phyloP scores from a whole-genome alignment of 192 early-diverging fungal genomes.

The Linnemannia exigua region DNA sequence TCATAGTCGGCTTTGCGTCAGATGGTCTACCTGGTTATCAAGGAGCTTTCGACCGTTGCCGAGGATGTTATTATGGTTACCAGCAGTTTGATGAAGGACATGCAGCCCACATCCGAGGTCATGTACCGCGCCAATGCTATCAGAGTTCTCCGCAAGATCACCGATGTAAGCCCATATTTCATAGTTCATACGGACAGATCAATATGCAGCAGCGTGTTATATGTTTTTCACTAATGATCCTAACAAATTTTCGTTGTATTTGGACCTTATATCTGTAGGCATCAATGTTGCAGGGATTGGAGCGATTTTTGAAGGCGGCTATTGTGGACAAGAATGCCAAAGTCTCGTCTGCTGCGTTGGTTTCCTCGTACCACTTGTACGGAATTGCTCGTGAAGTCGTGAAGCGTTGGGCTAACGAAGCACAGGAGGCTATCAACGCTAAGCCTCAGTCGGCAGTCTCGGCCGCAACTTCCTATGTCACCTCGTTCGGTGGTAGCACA shows the following conservation, averaged over 20 bases:
- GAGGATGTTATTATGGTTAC: conserved; percentile 99
- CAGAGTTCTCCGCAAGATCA: conserved; percentile 94
- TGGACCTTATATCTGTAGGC: conserved; percentile 60
- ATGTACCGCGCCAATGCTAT: conserved; percentile 97
- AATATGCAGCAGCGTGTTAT: no score
- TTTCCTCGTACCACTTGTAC: conserved; percentile 92
- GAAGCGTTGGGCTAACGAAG: conserved; percentile 97
- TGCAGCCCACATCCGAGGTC: conserved; percentile 93
- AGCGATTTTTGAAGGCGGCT: conserved; percentile 95
- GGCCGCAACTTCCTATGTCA: conserved; percentile 64
- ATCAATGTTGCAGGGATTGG: conserved; percentile 96
- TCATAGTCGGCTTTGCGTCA: conserved; percentile 91
- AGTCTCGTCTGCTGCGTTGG: conserved; percentile 92
- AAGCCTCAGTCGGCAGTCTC: conserved; percentile 74
- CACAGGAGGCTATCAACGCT: conserved; percentile 92
- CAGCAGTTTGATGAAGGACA: conserved; percentile 94
- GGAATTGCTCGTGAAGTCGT: conserved; percentile 90
- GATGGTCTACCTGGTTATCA: conserved; percentile 98
- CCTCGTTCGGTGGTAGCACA: conserved; percentile 62
- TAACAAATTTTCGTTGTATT: no score
- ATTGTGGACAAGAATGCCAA: conserved; percentile 96
- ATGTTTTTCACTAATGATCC: no score
- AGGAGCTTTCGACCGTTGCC: conserved; percentile 93
- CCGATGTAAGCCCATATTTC: conserved; percentile 85
- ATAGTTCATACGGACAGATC: no score